Evolutionary conservation across 1,284 basidiomycete genomes (phyloP), one percentile per base, ranked within the genome.

Genomic region (Trametes sp.): DNA sequence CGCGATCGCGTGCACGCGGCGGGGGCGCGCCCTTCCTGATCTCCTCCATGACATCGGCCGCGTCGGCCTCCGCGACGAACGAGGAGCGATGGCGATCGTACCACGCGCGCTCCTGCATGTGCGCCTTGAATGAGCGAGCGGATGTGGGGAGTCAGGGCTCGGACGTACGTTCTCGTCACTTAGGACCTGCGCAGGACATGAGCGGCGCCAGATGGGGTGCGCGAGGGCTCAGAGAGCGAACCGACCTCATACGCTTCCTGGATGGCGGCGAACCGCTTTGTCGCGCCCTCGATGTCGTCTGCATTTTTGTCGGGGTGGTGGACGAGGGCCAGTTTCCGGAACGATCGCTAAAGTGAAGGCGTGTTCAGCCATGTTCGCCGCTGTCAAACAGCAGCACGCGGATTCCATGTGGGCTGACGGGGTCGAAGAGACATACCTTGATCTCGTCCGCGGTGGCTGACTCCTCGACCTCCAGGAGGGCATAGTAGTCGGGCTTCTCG

Each of bases 81-180:
- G 92, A 91, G 35, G 94, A 90, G 49, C 93, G 87, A 75, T 98
- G 96, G n/a, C 89, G 89, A 76, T 99, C 97, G 76, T 99, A 99
- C 94, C 96, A 99, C 45, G 97, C 96, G 65, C 97, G 84, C 83
- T 99, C 96, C 93, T 96, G 85, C 80, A 21, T 31, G 71, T 66
- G 42, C 36, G 65, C 67, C 63, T 14, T 2, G 35, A 26, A 38
- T 23, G 60, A 63, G 54, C 60, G 28, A 53, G 21, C 9, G 31
- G 38, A 41, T 23, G 16, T 4, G 23, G 45, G 51, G 42, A 33
- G 21, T 31, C 42, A 57, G 46, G 55, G 65, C 86, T 19, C 5
- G 31, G n/a, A 62, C 59, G 77, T 77, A 94, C 95, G 83, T 97
- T 94, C 59, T 96, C 94, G 74, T 98, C 96, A 70, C 92, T 94